A percentile compares a stretch with the other conserved stretches of the same genome.
phyloP scores from a whole-genome alignment of 352 stramenopile genomes.

The Phytophthora foliorum region DNA sequence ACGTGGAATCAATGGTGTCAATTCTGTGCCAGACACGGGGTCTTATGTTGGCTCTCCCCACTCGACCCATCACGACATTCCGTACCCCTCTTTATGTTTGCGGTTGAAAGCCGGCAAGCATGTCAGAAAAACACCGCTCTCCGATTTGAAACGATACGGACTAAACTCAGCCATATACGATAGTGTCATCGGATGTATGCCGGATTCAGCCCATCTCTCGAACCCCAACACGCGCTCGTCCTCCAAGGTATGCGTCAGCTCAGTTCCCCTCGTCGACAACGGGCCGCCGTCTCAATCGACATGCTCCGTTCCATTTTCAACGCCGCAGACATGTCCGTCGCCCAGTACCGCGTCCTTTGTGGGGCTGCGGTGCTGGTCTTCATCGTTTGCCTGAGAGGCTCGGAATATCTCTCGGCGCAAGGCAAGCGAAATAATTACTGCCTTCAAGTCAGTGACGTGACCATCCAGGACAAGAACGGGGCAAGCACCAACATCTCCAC shows the following conservation, averaged over 20 bases:
- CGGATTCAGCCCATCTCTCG: background rate
- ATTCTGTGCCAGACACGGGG: background rate
- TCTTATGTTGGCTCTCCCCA: background rate
- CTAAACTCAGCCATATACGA: conserved; percentile 2
- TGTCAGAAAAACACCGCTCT: background rate
- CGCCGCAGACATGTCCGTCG: conserved; percentile 9
- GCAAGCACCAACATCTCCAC: background rate
- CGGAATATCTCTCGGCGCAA: conserved; percentile 7
- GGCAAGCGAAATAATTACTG: conserved; percentile 13
- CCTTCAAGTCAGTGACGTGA: conserved; percentile 11
- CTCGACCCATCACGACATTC: conserved; percentile 3
- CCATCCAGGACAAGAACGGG: background rate
- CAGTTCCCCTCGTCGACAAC: background rate
- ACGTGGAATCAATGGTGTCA: conserved; percentile 15
- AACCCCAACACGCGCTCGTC: background rate
- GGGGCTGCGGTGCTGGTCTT: conserved; percentile 21
- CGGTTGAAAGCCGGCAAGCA: conserved; percentile 5
- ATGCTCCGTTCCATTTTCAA: background rate
- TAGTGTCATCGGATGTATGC: background rate
- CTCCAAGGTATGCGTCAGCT: conserved; percentile 1
- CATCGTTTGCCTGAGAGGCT: conserved; percentile 14
- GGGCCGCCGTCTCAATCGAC: conserved; percentile 3
- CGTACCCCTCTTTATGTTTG: conserved; percentile 19
- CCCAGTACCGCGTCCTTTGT: conserved; percentile 28
- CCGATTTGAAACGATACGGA: conserved; percentile 12